Base-by-base conservation (phyloP, 2,329 filamentous ascomycete species). In the Sarocladium oryzae region DNA sequence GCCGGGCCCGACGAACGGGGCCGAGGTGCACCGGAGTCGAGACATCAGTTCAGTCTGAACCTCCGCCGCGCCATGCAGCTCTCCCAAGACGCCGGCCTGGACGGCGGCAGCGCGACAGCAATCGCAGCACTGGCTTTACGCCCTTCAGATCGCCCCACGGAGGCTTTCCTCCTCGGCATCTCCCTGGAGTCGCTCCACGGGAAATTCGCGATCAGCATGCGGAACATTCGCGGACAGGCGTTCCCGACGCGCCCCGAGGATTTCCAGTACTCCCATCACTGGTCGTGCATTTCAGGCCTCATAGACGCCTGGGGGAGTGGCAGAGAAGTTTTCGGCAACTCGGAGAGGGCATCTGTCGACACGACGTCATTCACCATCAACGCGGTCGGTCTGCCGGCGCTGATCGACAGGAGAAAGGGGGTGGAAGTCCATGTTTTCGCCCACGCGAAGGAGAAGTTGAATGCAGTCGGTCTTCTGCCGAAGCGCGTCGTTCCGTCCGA, bases 181-280 rank as follows among this genome's bases (percentile, higher is more conserved):
- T 13, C 9, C 21, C n/a, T 28, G 20, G 24, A 45, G 4, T 15
- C 40, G n/a, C 9, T 24, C 6, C 13, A 13, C 15, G 21, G 23
- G 11, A n/a, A 10, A 11, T 30, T 3, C 13, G 8, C 9, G 11
- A 10, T 45, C 21, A 45, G 21, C 23, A 26, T 45, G 7, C 10
- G 9, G 20, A 45, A 30, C 21, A n/a, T 45, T 20, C 40, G 21
- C 4, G 36, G 36, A 8, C 36, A 40, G 13, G 13, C 36, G 8
- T 40, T 40, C 36, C 36, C 36, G 8, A 40, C 36, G 6, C n/a
- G 36, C 20, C n/a, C 36, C 13, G 36, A 40, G 21, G 36, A 40
- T 18, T 40, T 40, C 16, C n/a, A 40, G 16, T 40, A 40, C 36
- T 40, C 36, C 7, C 36, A 40, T 40, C 36, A 40, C 36, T 40